Percentiles rank a stretch among this genome's conserved stretches.
Conservation (phyloP, 1,139 yeast species). For the Diutina pseudorugosa region DNA sequence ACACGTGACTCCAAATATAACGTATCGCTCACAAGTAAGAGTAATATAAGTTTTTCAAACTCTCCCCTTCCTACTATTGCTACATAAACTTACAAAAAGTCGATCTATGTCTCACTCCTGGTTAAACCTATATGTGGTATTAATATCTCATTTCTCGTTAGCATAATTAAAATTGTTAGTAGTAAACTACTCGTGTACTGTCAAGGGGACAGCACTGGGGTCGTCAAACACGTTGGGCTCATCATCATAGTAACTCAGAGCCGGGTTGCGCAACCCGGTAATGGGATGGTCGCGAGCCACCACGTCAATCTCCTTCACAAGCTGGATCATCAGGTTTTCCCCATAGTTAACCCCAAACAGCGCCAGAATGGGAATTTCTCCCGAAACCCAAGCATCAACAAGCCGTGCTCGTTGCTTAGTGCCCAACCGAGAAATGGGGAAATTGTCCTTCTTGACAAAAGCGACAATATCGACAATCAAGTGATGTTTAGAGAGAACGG, state of each 20-base stretch:
- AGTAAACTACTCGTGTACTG: background rate
- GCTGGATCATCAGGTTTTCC: slow-evolving; percentile 46
- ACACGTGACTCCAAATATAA: too few species aligned
- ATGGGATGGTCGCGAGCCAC: slow-evolving; percentile 29
- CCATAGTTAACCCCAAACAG: slow-evolving; percentile 50
- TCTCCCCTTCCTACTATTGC: too few species aligned
- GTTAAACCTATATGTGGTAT: too few species aligned
- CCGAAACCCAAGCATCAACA: slow-evolving; percentile 44
- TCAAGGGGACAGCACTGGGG: background rate
- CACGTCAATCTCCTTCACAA: slow-evolving; percentile 37
- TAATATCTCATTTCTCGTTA: background rate
- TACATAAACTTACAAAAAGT: too few species aligned
- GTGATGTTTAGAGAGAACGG: slow-evolving; percentile 72
- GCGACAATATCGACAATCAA: slow-evolving; percentile 78
- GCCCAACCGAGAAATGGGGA: slow-evolving; percentile 61
- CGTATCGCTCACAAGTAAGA: too few species aligned
- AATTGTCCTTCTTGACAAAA: slow-evolving; percentile 53
- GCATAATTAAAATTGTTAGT: background rate
- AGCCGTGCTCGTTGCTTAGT: slow-evolving; percentile 67
- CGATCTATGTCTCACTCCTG: too few species aligned
- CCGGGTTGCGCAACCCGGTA: slow-evolving; percentile 34
- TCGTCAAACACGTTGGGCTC: slow-evolving; percentile 2
- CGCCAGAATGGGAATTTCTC: slow-evolving; percentile 31
- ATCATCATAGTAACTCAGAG: slow-evolving; percentile 26
- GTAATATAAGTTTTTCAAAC: too few species aligned